Evolutionary conservation across 106 monocot species (phyloP), one percentile per base, ranked within the genome.

Genomic region (Chionographis japonica): DNA sequence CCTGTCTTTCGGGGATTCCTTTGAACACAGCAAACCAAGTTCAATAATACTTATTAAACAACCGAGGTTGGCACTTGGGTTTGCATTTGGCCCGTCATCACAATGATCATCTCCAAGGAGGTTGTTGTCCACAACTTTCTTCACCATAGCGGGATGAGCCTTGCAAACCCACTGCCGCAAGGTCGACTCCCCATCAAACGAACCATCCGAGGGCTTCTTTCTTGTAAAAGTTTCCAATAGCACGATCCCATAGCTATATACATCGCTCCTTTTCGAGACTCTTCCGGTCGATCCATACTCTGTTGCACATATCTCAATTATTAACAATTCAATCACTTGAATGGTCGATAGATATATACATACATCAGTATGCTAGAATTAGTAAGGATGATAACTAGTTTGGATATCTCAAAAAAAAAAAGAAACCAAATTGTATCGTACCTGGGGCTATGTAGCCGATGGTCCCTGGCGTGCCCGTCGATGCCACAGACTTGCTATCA

Each of bases 371-470:
- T 27, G 27, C 27, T 27, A 27, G 27, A 27, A 27, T 27, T 27
- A 27, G 27, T 27, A 36, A 54, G 27, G 52, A 3, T 19, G 54
- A 8, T n/a, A 54, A 11, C 55, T 41, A 9, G 40, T 16, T 14
- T 9, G 37, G 0, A 27, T 27, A 0, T 27, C 27, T 27, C 27
- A 27, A 27, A 27, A 27, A 27, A 27, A 27, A 27, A 27, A 27
- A 27, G 56, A 42, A 69, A 20, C 4, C n/a, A 9, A 57, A 8
- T 13, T 40, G 40, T 2, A 4, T 8, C 15, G 17, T 72, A 72
- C 72, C 72, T 58, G 72, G 72, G 41, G 72, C 49, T 62, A 72
- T 72, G 18, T 72, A 72, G 6, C 72, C 72, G 27, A 72, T 61
- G 13, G 72, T 72, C 3, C 72, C 72, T 12, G 52, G 40, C 6